phyloP scores from a whole-genome alignment of 2,329 filamentous ascomycete species.

The Claviceps quebecensis region DNA sequence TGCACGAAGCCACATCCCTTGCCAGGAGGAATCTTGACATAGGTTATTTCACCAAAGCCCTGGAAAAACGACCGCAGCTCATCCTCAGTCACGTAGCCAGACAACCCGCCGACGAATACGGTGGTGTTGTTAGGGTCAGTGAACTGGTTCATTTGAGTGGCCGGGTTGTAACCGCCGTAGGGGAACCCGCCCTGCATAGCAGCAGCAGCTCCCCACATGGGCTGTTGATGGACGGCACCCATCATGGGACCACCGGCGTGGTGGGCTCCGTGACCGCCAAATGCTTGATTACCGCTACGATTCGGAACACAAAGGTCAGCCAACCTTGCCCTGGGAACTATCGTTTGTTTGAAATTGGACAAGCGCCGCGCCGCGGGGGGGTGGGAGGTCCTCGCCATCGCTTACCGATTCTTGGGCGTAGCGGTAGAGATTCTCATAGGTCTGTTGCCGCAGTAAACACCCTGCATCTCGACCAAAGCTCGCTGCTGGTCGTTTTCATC shows the following conservation, averaged over 20 bases:
- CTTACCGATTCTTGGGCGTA: constrained; percentile 79
- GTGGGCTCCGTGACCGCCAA: constrained; percentile 27
- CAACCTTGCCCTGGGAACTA: background rate
- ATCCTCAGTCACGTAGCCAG: constrained; percentile 96
- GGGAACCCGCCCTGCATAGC: constrained; percentile 21
- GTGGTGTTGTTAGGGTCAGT: constrained; percentile 99
- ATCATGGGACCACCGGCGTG: constrained; percentile 31
- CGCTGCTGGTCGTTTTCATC: constrained; percentile 94
- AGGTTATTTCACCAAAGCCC: constrained; percentile 97
- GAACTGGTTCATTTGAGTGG: constrained; percentile 85
- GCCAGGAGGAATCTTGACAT: constrained; percentile 98
- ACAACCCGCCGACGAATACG: constrained; percentile 93
- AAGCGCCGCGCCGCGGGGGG: background rate
- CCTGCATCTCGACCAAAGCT: constrained; percentile 94
- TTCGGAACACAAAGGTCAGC: constrained; percentile 2
- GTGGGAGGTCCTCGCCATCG: background rate
- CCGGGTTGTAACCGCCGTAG: constrained; percentile 33
- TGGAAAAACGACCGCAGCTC: constrained; percentile 99
- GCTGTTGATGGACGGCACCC: constrained; percentile 29
- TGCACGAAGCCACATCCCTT: constrained; percentile 99
- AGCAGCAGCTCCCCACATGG: constrained; percentile 25
- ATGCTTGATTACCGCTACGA: constrained; percentile 24
- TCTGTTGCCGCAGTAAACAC: constrained; percentile 95
- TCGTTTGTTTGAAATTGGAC: too few relatives aligned
- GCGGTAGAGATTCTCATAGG: constrained; percentile 98